Conservation (phyloP, 805 yeast genomes). For the Metschnikowia hibisci region DNA sequence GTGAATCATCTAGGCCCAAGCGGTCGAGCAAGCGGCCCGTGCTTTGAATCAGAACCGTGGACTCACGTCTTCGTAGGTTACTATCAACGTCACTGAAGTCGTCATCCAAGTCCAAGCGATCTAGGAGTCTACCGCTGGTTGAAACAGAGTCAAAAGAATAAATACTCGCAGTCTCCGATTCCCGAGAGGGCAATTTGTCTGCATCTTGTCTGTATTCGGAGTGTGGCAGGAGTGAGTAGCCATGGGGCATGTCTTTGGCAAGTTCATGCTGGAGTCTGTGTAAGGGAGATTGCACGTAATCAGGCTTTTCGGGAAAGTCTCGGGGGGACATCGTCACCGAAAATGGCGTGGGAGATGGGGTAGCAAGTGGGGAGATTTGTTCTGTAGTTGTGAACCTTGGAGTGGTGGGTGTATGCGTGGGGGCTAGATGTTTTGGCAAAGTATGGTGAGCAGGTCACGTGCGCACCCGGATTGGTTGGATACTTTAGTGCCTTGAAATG, state of each 20-base stretch:
- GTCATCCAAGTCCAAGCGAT: conserved; percentile 21
- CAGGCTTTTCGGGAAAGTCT: conserved; percentile 4
- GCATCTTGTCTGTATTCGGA: background rate
- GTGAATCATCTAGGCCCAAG: conserved; percentile 28
- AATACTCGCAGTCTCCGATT: conserved; percentile 25
- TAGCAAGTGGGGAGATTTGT: too few species aligned
- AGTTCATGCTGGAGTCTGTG: conserved; percentile 18
- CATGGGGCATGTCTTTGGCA: conserved; percentile 9
- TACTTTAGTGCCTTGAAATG: too few species aligned
- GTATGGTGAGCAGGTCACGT: too few species aligned
- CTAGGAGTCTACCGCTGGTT: conserved; percentile 40
- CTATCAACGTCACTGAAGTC: conserved; percentile 14
- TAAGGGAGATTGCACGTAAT: conserved; percentile 16
- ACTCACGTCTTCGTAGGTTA: conserved; percentile 15
- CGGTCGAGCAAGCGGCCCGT: conserved; percentile 19
- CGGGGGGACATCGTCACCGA: background rate
- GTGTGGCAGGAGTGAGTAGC: background rate
- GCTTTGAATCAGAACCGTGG: conserved; percentile 15
- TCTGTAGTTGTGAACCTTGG: too few species aligned
- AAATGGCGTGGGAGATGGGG: background rate
- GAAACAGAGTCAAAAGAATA: conserved; percentile 43
- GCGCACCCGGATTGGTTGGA: too few species aligned
- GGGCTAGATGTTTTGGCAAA: too few species aligned
- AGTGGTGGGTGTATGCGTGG: too few species aligned
- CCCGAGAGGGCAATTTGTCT: background rate